Base-by-base conservation (phyloP, 2,329 filamentous ascomycete species). In the Amauroascus verrucosus region DNA sequence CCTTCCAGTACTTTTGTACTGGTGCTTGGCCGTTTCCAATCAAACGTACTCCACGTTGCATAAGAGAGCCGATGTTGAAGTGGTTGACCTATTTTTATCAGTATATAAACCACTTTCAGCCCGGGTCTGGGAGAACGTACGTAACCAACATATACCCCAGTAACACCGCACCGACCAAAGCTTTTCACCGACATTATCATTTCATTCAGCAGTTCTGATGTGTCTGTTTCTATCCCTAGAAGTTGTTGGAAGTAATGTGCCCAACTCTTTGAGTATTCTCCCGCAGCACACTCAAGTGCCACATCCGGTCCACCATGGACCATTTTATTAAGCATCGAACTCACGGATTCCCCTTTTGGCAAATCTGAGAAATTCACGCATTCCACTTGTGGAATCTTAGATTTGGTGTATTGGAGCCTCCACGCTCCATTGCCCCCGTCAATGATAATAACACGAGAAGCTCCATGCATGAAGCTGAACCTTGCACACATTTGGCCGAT, bases 21-120 rank as follows among this genome's bases (percentile, higher is more conserved):
- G 88, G 88, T 1, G 80, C 80, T 64, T 83, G 81, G 3, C 81
- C 80, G 59, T 83, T 83, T 40, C 81, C 80, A 58, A 82, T 89
- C 43, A 95, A 77, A 1, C 86, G 83, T 60, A 94, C 81, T n/a
- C 88, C 88, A 30, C 86, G 82, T 70, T 94, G 82, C 88, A 94
- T 94, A 13, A 94, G 65, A 0, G 86, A 83, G 8, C 88, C 87
- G 60, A 91, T 83, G 69, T 88, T 88, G 75, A 91, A 87, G 67
- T 88, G 84, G 69, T 88, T 89, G 20, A 84, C 87, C 77, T 83
- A 58, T 1, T 9, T 41, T 13, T 49, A 59, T 60, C 16, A 33
- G 48, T 24, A 41, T n/a, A n/a, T n/a, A 9, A 2, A 35, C 24
- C 16, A 1, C 5, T n/a, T 35, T 18, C 11, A 24, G 6, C 1